Base-by-base conservation (phyloP, 2,329 filamentous ascomycete genomes). In the Macrophomina tecta region DNA sequence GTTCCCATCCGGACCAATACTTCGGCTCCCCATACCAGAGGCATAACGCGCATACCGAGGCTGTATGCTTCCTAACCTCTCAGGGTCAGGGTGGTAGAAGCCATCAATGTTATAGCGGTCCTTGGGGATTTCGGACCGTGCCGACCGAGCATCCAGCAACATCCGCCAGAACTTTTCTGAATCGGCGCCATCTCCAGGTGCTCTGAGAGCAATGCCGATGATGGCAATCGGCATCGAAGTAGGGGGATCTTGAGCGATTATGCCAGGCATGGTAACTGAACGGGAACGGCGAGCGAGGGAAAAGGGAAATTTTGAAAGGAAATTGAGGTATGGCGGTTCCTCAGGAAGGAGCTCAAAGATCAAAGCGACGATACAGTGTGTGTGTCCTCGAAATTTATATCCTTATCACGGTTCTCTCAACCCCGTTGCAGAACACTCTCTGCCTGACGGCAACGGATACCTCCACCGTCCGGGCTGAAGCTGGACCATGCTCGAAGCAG, bases 41-140 rank as follows among this genome's bases (percentile, higher is more conserved):
- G 23, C 23, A 38, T 12, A 38, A 38, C 36, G 36, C 9, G 32
- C 52, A 12, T 36, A 58, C 55, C 55, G 36, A 45, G 55, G 55
- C 55, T 58, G 55, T 30, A 62, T 49, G 30, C 40, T 49, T 23
- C 69, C 68, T 8, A 65, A 40, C 36, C 66, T 68, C 9, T 61
- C 64, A 12, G 67, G 52, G 52, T 68, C 65, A 1, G 79, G 79
- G 67, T 80, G 79, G 68, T 79, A 80, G 68, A 74, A 75, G 1
- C 73, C 77, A 18, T 73, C 72, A 1, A 72, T 64, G 66, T 78
- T 79, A 48, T 77, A 74, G 1, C 79, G 71, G 18, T 77, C 74
- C 18, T 73, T 68, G 3, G 79, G 80, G 9, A 80, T 76, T 9
- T 74, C 68, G 1, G 78, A 71, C 68, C 69, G 73, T 3, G 73